Evolutionary conservation across 495 filamentous ascomycete species (phyloP), one percentile per base, ranked within the genome.

Genomic region (Aspergillus avenaceus): DNA sequence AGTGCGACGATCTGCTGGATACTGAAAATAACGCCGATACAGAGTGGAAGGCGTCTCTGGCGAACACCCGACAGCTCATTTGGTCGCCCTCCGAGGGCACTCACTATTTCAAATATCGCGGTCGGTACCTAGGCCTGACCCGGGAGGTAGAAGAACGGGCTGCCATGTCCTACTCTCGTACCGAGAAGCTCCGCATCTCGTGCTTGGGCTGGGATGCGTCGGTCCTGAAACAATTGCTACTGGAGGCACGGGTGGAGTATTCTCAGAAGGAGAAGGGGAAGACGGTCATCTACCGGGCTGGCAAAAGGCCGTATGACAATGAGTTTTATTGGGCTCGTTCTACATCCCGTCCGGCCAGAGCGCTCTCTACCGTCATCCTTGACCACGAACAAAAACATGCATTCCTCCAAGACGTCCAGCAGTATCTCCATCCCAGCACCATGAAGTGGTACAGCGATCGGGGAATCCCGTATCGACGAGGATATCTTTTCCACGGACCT

Each of bases 361-460:
- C 88, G 1, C 83, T 93, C 72, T 74, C 76, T 5, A 92, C 85
- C 0, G 88, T 93, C 0, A 82, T 89, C 5, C 72, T 93, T 11
- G 88, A 91, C 50, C 74, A 76, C 24, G 61, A 74, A 44, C 75
- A 86, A 61, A 91, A 91, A 68, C 58, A 77, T 19, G 70, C 75
- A 27, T 70, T 93, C 11, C 65, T 90, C 28, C 64, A 69, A 23
- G 87, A 93, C 64, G 82, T 93, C 54, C 85, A 88, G 59, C 86
- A 92, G 56, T 95, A 88, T 59, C 71, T 93, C 3, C 79, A 87
- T 49, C 79, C 85, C 0, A 67, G 73, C 6, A 88, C 81, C 2
- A 68, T 80, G 16, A 65, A 64, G 16, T 92, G 84, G 87, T 91
- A 90, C 50, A 77, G 82, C 32, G 77, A 80, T 28, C 71, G 84